Evolutionary conservation across 1,284 basidiomycete species (phyloP).

Genomic region (Trametes versicolor): DNA sequence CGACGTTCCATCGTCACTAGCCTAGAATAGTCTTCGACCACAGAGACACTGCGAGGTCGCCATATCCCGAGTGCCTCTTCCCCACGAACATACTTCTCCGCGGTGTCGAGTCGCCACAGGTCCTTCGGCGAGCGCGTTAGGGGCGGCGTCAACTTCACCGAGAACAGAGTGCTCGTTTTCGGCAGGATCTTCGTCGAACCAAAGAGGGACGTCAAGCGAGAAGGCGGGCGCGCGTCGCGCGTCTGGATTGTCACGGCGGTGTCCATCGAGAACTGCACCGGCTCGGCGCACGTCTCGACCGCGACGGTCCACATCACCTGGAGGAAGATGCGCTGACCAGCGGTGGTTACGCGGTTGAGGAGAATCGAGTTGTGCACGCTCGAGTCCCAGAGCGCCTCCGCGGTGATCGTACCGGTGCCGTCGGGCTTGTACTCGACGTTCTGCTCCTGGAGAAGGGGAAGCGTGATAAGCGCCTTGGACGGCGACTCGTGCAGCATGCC

Average conservation of each 20-base stretch:
- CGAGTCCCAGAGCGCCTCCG: constrained; percentile 91
- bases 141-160: constrained; percentile 83
- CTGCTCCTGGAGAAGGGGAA: constrained; percentile 81
- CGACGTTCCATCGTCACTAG: constrained; percentile 76
- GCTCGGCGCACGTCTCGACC: constrained; percentile 86
- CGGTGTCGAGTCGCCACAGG: constrained; percentile 94
- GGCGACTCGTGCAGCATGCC: constrained; percentile 83
- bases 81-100: constrained; percentile 92
- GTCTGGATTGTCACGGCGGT: constrained; percentile 87
- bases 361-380: constrained; percentile 89
- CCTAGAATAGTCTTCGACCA: constrained; percentile 86
- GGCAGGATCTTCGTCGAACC: constrained; percentile 77
- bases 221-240: constrained; percentile 88
- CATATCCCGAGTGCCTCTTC: constrained; percentile 87
- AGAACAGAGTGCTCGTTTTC: constrained; percentile 86
- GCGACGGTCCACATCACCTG: constrained; percentile 83
- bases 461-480: constrained; percentile 71
- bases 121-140: constrained; percentile 89
- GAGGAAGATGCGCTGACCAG: constrained; percentile 83
- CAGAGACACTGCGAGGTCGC: constrained; percentile 88
- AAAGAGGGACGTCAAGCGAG: constrained; percentile 79
- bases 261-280: constrained; percentile 89
- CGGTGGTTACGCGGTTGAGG: constrained; percentile 86
- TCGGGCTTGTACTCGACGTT: constrained; percentile 80
- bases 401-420: constrained; percentile 78